Evolutionary conservation across 164 flowering plant species (phyloP).

Genomic region (Amborella trichopoda): DNA sequence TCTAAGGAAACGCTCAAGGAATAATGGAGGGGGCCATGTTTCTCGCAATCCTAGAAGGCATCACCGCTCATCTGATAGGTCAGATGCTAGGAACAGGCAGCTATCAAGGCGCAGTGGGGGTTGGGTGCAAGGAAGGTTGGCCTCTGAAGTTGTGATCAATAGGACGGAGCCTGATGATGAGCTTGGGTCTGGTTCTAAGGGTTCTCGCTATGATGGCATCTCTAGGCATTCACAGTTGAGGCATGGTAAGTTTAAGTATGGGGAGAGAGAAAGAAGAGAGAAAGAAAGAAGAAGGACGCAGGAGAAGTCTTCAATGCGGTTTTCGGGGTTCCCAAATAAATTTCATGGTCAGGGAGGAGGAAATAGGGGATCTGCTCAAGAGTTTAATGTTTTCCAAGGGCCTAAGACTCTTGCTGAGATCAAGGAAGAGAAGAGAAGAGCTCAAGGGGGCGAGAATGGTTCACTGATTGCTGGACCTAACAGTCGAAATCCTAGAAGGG

Average conservation of each 20-base stretch:
- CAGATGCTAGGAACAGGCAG: conserved; percentile 11
- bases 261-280: conserved; percentile 16
- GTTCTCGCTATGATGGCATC: conserved; percentile 2
- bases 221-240: conserved; percentile 11
- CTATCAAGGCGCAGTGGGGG: conserved; percentile 7
- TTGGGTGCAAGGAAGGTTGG: conserved; percentile 18
- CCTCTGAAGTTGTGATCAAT: conserved; percentile 22
- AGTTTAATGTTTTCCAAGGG: conserved; percentile 27
- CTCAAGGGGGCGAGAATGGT: conserved; percentile 13
- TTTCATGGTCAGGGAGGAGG: not conserved
- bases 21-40: conserved; percentile 8
- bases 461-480: conserved; percentile 3
- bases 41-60: conserved; percentile 14
- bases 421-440: conserved; percentile 40
- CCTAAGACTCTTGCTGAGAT: conserved; percentile 57
- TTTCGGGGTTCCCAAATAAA: no score
- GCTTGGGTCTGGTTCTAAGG: conserved; percentile 5
- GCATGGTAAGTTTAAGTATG: conserved; percentile 10
- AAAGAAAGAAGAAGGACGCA: no score
- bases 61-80: conserved; percentile 8
- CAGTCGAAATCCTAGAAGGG: not conserved
- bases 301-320: not conserved
- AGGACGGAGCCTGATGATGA: conserved; percentile 11
- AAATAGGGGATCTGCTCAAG: conserved; percentile 1
- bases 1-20: conserved; percentile 25